phyloP scores from a whole-genome alignment of 208 protist species.

The Novymonas esmeraldas region DNA sequence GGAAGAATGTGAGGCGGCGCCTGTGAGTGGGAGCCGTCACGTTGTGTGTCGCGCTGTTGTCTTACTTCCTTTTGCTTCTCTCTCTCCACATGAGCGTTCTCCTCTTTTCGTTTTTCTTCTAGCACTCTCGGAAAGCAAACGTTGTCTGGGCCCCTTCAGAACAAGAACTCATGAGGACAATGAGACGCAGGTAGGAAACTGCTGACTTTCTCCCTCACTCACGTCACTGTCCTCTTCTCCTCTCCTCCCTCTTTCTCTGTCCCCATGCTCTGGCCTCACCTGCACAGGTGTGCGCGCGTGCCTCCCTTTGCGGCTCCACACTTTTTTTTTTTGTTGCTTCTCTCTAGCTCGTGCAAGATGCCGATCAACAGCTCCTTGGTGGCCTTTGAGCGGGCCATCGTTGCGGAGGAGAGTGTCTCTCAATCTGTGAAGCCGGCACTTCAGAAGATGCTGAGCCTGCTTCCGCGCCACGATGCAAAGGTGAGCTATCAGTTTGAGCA shows the following conservation, averaged over 20 bases:
- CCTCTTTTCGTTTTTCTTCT: too few relatives aligned
- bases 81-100: too few relatives aligned
- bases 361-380: conserved; percentile 56
- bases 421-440: conserved; percentile 37
- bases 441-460: conserved; percentile 69
- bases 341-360: conserved; percentile 39
- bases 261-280: not conserved
- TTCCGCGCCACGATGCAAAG: conserved; percentile 74
- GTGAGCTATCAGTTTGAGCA: conserved; percentile 81
- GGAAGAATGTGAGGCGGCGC: too few relatives aligned
- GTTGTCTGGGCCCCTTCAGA: not conserved
- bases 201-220: not conserved
- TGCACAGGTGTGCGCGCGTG: not conserved
- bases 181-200: not conserved
- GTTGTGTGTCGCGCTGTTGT: too few relatives aligned
- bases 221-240: too few relatives aligned
- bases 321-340: not conserved
- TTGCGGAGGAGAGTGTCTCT: conserved; percentile 59
- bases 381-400: conserved; percentile 45
- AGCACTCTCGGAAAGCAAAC: too few relatives aligned
- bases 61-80: too few relatives aligned
- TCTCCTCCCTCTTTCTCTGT: not conserved
- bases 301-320: not conserved
- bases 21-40: too few relatives aligned
- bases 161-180: not conserved